phyloP scores from a whole-genome alignment of 108 stramenopile species.

The Nitzschia sp. region DNA sequence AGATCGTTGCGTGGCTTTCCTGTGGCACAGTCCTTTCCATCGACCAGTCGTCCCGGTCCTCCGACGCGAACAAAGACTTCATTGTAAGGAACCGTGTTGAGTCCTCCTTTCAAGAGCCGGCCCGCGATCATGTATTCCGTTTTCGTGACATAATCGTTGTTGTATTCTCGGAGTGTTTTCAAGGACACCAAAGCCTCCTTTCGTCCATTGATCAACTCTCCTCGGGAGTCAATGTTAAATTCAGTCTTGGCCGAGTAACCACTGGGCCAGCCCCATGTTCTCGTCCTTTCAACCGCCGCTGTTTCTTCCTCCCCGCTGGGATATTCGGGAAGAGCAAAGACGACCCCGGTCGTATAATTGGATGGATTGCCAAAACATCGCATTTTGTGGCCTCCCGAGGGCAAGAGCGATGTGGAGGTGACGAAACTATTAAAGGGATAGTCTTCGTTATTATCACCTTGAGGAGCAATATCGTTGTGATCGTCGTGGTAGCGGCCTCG shows the following conservation, averaged over 20 bases:
- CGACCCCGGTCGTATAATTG: slow-evolving; percentile 73
- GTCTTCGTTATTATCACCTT: slow-evolving; percentile 13
- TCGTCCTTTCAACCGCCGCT: slow-evolving; percentile 51
- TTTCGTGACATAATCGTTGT: slow-evolving; percentile 53
- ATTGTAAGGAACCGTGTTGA: slow-evolving; percentile 85
- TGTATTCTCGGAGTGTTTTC: slow-evolving; percentile 40
- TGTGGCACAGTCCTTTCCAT: slow-evolving; percentile 51
- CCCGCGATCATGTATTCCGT: slow-evolving; percentile 58
- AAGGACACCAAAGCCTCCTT: slow-evolving; percentile 58
- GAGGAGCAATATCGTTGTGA: slow-evolving; percentile 36
- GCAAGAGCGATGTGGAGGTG: slow-evolving; percentile 76
- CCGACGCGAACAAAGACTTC: slow-evolving; percentile 83
- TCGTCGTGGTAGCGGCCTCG: slow-evolving; percentile 16
- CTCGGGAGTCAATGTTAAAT: slow-evolving; percentile 61
- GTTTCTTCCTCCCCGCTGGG: slow-evolving; percentile 50
- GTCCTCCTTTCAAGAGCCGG: slow-evolving; percentile 68
- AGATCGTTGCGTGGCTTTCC: slow-evolving; percentile 31
- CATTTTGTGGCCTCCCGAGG: slow-evolving; percentile 78
- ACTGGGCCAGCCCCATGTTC: slow-evolving; percentile 67
- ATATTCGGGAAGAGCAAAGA: slow-evolving; percentile 73
- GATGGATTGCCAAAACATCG: slow-evolving; percentile 70
- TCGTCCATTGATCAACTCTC: slow-evolving; percentile 68
- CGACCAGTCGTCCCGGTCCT: slow-evolving; percentile 65
- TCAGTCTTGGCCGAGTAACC: slow-evolving; percentile 68
- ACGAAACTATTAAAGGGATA: slow-evolving; percentile 81